Evolutionary conservation across 805 yeast genomes (phyloP).

Genomic region (Torulaspora quercuum): DNA sequence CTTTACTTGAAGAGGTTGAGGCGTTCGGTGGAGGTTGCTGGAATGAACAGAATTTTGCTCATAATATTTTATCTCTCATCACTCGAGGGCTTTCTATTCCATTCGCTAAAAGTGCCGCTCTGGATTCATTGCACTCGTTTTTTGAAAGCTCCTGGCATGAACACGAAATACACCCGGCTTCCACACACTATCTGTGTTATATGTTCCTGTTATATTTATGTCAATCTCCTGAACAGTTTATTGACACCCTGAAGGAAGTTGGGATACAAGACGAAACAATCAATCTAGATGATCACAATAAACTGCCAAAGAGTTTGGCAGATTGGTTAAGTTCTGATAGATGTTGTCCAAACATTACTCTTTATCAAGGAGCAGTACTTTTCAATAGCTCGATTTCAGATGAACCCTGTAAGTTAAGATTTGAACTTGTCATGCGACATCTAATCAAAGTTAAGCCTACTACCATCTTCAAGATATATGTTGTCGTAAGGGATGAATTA

Average conservation of each 20-base stretch:
- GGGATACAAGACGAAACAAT: slow-evolving; percentile 38
- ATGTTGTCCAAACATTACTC: slow-evolving; percentile 33
- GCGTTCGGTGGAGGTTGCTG: slow-evolving; percentile 39
- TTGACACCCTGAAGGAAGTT: slow-evolving; percentile 33
- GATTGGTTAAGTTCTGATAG: slow-evolving; percentile 35
- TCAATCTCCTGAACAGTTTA: slow-evolving; percentile 39
- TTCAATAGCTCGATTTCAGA: slow-evolving; percentile 37
- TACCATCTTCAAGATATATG: slow-evolving; percentile 35
- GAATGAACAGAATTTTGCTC: slow-evolving; percentile 48
- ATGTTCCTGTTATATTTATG: slow-evolving; percentile 39
- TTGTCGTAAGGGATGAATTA: slow-evolving; percentile 31
- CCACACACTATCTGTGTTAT: slow-evolving; percentile 27
- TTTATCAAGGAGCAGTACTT: slow-evolving; percentile 37
- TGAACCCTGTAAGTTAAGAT: slow-evolving; percentile 38
- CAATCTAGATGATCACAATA: slow-evolving; percentile 33
- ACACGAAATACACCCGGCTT: slow-evolving; percentile 20
- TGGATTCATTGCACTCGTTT: slow-evolving; percentile 43
- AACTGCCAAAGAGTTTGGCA: slow-evolving; percentile 39
- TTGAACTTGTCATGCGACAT: slow-evolving; percentile 33
- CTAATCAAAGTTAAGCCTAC: slow-evolving; percentile 35
- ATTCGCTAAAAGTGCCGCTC: slow-evolving; percentile 49
- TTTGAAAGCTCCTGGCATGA: slow-evolving; percentile 44
- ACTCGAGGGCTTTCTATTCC: slow-evolving; percentile 60
- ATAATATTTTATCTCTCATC: slow-evolving; percentile 45
- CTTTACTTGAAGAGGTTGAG: slow-evolving; percentile 44